A percentile compares a stretch with the other conserved stretches of the same genome.
Conservation (phyloP, 2,329 filamentous ascomycete genomes). For the Stachybotrys echinatus region DNA sequence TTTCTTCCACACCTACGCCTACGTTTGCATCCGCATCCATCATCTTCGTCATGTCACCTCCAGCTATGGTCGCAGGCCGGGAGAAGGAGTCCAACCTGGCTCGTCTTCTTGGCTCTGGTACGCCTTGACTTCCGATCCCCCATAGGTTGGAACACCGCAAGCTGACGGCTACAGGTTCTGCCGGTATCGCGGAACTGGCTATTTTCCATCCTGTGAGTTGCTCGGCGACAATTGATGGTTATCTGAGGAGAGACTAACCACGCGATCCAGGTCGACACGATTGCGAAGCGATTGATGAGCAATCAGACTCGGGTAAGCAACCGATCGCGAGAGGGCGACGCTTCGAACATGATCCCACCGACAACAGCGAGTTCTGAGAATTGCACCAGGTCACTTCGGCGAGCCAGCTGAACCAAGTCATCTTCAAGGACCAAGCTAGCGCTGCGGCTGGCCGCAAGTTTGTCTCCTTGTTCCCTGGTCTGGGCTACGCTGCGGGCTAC, state of each 20-base stretch:
- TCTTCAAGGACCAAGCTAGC: slow-evolving; percentile 84
- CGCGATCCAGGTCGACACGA: slow-evolving; percentile 78
- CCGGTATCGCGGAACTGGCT: slow-evolving; percentile 87
- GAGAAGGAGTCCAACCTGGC: slow-evolving; percentile 87
- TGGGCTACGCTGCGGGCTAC: slow-evolving; percentile 96
- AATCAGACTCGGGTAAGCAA: slow-evolving; percentile 68
- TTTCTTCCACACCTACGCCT: slow-evolving; percentile 1
- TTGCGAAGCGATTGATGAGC: slow-evolving; percentile 98
- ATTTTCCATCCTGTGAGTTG: slow-evolving; percentile 80
- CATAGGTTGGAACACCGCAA: neutral
- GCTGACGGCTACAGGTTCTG: slow-evolving; percentile 59
- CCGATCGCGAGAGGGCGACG: slow-evolving; percentile 20
- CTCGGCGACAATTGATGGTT: slow-evolving; percentile 1
- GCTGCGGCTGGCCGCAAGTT: slow-evolving; percentile 73
- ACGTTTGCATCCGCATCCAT: neutral
- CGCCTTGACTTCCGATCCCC: slow-evolving; percentile 7
- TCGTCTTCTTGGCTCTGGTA: slow-evolving; percentile 87
- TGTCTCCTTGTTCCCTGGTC: slow-evolving; percentile 90
- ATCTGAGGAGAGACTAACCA: neutral
- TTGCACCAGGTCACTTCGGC: slow-evolving; percentile 4
- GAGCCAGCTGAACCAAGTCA: slow-evolving; percentile 75
- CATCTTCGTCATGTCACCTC: slow-evolving; percentile 52
- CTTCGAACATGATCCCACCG: neutral
- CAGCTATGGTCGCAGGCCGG: slow-evolving; percentile 34
- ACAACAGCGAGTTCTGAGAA: neutral